Evolutionary conservation across 768 basidiomycete genomes (phyloP), one percentile per base, ranked within the genome.

Genomic region (Xerocomellus amylosporus): DNA sequence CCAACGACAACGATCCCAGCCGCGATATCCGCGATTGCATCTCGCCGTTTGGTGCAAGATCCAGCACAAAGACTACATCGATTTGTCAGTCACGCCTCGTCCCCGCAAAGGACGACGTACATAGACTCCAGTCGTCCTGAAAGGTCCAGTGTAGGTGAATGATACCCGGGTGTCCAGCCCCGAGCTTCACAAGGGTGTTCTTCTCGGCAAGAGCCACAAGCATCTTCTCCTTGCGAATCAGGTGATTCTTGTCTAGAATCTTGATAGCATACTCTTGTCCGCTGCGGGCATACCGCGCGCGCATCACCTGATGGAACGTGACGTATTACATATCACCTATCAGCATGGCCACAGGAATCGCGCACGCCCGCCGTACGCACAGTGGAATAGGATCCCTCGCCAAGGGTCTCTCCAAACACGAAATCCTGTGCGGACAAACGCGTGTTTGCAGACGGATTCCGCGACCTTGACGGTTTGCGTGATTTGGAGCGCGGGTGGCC

Each of bases 1-100:
- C 62, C 7, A 87, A 68, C 22, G 90, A 91, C 39, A 99, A 75
- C 0, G 97, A 98, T n/a, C 97, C 97, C 55, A 92, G 74, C 46
- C 79, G 80, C 5, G 81, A 80, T 59, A 91, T 83, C 31, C 86
- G 76, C 0, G 82, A 77, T 62, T 90, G 87, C 69, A 92, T 79
- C 64, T 91, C 88, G 14, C 89, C 90, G 66, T 91, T 90, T 12
- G 77, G 72, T 4, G 86, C 87, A 33, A 90, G 75, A 67, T 91
- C 89, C 59, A 90, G 75, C 0, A 88, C 88, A 53, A 91, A 90
- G 69, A 88, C 90, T 92, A 66, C 46, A 54, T 9, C 28, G 42
- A 43, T 19, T 53, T 2, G 33, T 69, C 20, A 66, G 49, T 6
- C 33, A 28, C 13, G 26, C 12, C 17, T 4, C 7, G 4, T 5